A percentile compares a stretch with the other conserved stretches of the same genome.
Evolutionary conservation across 768 basidiomycete species (phyloP).

Genomic region (Kwoniella heveanensis): DNA sequence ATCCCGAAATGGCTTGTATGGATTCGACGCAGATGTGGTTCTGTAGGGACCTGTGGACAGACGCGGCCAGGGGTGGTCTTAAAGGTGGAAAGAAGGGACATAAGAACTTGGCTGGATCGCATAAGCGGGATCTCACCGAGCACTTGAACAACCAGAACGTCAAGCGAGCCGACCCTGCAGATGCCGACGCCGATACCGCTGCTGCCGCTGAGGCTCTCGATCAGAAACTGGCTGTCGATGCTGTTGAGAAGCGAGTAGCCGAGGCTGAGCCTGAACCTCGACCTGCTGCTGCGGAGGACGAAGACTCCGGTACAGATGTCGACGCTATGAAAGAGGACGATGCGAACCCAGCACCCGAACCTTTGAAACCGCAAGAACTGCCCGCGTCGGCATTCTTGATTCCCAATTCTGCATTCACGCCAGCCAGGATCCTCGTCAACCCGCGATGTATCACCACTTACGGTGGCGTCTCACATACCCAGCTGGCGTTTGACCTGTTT

Average conservation of each 20-base stretch:
- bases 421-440: conserved; percentile 91
- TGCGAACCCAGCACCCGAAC: conserved; percentile 49
- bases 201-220: conserved; percentile 4
- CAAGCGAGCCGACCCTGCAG: not conserved
- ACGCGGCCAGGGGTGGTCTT: conserved; percentile 72
- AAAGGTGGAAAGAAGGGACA: conserved; percentile 53
- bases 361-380: conserved; percentile 48
- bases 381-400: conserved; percentile 60
- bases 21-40: conserved; percentile 98
- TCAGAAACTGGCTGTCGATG: conserved; percentile 6
- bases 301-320: conserved; percentile 51
- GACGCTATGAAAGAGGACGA: conserved; percentile 55
- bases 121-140: conserved; percentile 38
- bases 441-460: conserved; percentile 97
- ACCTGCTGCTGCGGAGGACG: conserved; percentile 34
- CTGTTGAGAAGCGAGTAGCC: conserved; percentile 24
- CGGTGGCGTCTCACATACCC: conserved; percentile 93
- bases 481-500: conserved; percentile 91
- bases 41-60: conserved; percentile 95
- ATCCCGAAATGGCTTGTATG: conserved; percentile 81
- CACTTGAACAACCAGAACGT: conserved; percentile 4
- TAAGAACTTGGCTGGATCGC: conserved; percentile 32
- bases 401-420: conserved; percentile 81
- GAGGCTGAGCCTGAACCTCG: conserved; percentile 1
- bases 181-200: not conserved